Conservation (phyloP, 352 stramenopile genomes). For the Pythium chondricola region DNA sequence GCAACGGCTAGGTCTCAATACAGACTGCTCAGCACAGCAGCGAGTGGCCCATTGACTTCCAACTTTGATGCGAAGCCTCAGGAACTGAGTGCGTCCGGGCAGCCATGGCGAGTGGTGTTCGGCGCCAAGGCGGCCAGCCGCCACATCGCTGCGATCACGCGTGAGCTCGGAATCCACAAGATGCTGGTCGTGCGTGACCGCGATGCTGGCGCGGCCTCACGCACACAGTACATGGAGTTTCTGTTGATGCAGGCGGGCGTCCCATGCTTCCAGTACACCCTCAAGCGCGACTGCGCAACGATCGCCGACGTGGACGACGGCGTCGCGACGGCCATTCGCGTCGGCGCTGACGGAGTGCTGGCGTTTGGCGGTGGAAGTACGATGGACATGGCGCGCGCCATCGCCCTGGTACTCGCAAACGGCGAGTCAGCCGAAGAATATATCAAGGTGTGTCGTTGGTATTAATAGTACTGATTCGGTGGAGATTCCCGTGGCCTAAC, state of each 20-base stretch:
- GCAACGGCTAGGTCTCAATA: neutral
- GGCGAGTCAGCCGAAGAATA: slow-evolving; percentile 33
- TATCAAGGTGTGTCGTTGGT: slow-evolving; percentile 17
- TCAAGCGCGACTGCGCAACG: slow-evolving; percentile 62
- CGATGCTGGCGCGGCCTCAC: slow-evolving; percentile 39
- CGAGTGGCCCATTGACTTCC: neutral
- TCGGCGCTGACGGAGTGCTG: slow-evolving; percentile 61
- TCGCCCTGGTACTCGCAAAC: slow-evolving; percentile 47
- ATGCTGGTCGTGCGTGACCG: slow-evolving; percentile 69
- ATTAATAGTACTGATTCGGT: no score
- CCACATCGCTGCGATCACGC: slow-evolving; percentile 33
- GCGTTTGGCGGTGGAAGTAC: slow-evolving; percentile 61
- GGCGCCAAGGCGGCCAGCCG: slow-evolving; percentile 36
- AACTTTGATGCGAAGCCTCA: slow-evolving; percentile 31
- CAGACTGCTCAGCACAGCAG: neutral
- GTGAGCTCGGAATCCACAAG: slow-evolving; percentile 40
- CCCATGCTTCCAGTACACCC: slow-evolving; percentile 69
- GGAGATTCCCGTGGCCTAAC: no score
- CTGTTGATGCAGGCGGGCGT: slow-evolving; percentile 61
- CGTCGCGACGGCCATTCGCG: slow-evolving; percentile 40
- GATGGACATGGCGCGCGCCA: slow-evolving; percentile 54
- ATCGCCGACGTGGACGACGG: slow-evolving; percentile 47
- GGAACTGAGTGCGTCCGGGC: slow-evolving; percentile 33
- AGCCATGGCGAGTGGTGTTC: slow-evolving; percentile 41
- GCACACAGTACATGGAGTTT: slow-evolving; percentile 67